Evolutionary conservation across 2,329 filamentous ascomycete species (phyloP).

Genomic region (Colletotrichum agaves): DNA sequence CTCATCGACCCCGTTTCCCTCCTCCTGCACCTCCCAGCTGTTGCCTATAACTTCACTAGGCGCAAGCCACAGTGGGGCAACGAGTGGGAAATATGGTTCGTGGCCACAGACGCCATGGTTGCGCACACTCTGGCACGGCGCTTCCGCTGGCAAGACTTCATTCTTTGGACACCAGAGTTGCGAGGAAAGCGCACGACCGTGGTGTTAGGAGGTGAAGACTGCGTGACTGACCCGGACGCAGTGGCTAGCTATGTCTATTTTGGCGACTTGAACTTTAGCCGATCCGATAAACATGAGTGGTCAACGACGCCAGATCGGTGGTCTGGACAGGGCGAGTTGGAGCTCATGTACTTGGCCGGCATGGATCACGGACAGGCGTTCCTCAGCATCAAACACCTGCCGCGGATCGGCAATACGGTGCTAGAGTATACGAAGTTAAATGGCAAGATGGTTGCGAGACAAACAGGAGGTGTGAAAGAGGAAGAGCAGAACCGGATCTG

Average conservation of each 20-base stretch:
- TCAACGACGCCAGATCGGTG: slow-evolving; percentile 33
- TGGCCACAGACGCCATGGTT: slow-evolving; percentile 75
- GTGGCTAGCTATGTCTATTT: slow-evolving; percentile 43
- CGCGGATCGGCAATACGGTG: slow-evolving; percentile 28
- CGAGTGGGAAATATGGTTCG: slow-evolving; percentile 77
- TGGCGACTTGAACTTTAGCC: slow-evolving; percentile 37
- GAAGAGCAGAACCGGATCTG: slow-evolving; percentile 27
- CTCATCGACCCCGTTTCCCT: slow-evolving; percentile 74
- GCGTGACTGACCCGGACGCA: slow-evolving; percentile 40
- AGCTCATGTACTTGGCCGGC: slow-evolving; percentile 42
- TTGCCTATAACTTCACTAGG: slow-evolving; percentile 77
- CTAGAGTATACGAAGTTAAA: slow-evolving; percentile 29
- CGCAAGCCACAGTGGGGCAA: slow-evolving; percentile 65
- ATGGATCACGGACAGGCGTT: slow-evolving; percentile 42
- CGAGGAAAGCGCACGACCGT: slow-evolving; percentile 44
- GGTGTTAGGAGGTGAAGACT: slow-evolving; percentile 41
- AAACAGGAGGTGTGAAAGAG: slow-evolving; percentile 19
- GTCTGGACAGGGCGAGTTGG: slow-evolving; percentile 42
- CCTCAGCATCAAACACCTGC: slow-evolving; percentile 31
- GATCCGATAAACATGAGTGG: slow-evolving; percentile 37
- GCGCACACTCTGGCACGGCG: slow-evolving; percentile 71
- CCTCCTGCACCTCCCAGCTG: slow-evolving; percentile 74
- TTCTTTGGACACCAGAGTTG: slow-evolving; percentile 76
- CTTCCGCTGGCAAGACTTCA: slow-evolving; percentile 79
- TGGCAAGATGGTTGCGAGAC: slow-evolving; percentile 13